Percentiles rank a stretch among this genome's conserved stretches.
Evolutionary conservation across 2,329 filamentous ascomycete genomes (phyloP).

Genomic region (Chalaropsis thielavioides): DNA sequence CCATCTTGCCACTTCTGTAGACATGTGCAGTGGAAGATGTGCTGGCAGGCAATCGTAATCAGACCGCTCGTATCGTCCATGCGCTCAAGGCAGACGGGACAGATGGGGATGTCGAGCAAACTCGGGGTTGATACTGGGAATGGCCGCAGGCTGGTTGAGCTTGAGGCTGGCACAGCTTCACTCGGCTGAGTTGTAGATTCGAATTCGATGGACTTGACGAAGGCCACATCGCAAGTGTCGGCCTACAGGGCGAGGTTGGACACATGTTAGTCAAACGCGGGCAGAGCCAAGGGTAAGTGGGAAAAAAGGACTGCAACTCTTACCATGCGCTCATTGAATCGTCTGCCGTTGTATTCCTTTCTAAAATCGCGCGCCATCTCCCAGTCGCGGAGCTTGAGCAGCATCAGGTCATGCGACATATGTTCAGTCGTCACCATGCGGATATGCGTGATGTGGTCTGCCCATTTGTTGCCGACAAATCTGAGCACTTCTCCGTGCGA

Average conservation of each 20-base stretch:
- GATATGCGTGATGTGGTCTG: constrained; percentile 80
- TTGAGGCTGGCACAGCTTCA: constrained; percentile 35
- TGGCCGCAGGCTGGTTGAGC: constrained; percentile 38
- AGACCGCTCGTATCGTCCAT: constrained; percentile 97
- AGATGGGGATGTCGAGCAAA: constrained; percentile 83
- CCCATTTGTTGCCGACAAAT: constrained; percentile 78
- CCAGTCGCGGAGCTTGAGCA: constrained; percentile 79
- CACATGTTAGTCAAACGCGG: not conserved
- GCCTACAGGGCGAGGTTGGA: constrained; percentile 35
- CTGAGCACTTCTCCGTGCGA: constrained; percentile 80
- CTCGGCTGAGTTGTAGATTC: constrained; percentile 42
- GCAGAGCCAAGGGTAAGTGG: not conserved
- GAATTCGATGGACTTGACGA: constrained; percentile 83
- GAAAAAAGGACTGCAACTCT: constrained; percentile 17
- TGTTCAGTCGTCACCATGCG: constrained; percentile 81
- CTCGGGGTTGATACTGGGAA: constrained; percentile 60
- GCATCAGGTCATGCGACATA: constrained; percentile 83
- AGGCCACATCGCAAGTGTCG: constrained; percentile 88
- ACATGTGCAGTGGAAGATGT: constrained; percentile 94
- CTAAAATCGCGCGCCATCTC: constrained; percentile 66
- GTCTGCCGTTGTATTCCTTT: constrained; percentile 76
- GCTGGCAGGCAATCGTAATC: constrained; percentile 90
- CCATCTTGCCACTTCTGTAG: constrained; percentile 91
- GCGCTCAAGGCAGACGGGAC: constrained; percentile 86
- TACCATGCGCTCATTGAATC: constrained; percentile 86